These are phyloP conservation scores for Datura wrightii DNA, from an alignment of 257 asterid species.

Conservation along the genomic window DNA sequence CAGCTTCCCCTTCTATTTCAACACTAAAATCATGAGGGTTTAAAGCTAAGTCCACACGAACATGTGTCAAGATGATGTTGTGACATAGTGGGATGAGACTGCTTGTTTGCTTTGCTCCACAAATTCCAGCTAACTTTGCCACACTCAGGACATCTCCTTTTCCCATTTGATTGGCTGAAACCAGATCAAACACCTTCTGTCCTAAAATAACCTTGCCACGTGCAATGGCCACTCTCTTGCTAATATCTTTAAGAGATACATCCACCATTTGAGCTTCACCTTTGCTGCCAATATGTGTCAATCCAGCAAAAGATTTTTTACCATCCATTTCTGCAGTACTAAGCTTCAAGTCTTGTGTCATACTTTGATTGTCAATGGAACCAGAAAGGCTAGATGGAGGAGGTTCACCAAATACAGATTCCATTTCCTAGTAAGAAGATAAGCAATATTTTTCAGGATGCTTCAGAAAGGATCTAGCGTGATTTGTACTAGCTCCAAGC, in stretches of 20 bases:
- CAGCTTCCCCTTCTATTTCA: conserved; percentile 51
- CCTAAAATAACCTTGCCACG: conserved; percentile 80
- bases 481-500: neutral
- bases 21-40: conserved; percentile 61
- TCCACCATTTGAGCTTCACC: conserved; percentile 92
- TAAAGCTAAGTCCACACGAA: conserved; percentile 58
- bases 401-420: conserved; percentile 79
- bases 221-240: conserved; percentile 72
- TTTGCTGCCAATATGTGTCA: conserved; percentile 66
- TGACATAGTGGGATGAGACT: conserved; percentile 86
- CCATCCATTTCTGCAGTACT: conserved; percentile 21
- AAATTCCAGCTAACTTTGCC: conserved; percentile 79
- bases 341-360: conserved; percentile 44
- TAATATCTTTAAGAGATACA: conserved; percentile 66
- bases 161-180: conserved; percentile 72
- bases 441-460: neutral
- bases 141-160: conserved; percentile 87
- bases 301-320: conserved; percentile 38
- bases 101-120: conserved; percentile 82
- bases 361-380: conserved; percentile 47
- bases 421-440: conserved; percentile 72
- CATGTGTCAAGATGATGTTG: conserved; percentile 64
- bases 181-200: conserved; percentile 67
- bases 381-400: conserved; percentile 59
- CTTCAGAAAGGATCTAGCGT: neutral